A percentile compares a stretch with the other conserved stretches of the same genome.
These are phyloP conservation scores for Solanum microdontum DNA, from an alignment of 257 asterid genomes.

Conservation along the genomic window DNA sequence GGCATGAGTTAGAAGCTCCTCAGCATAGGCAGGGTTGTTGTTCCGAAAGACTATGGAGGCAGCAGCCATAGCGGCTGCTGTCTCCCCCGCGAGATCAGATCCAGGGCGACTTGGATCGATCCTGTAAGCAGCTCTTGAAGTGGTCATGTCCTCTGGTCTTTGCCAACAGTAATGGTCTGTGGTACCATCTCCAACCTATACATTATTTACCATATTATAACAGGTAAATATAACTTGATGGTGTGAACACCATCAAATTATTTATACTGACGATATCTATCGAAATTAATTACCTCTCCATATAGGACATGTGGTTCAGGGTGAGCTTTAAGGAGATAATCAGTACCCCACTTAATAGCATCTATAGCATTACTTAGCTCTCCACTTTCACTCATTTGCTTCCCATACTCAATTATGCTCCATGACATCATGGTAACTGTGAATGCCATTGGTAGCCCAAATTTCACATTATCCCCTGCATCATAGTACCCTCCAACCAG, in stretches of 20 bases:
- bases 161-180: conserved; percentile 95
- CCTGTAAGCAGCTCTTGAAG: conserved; percentile 69
- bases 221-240: neutral
- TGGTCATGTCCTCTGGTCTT: conserved; percentile 92
- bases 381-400: conserved; percentile 60
- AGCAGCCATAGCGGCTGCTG: conserved; percentile 97
- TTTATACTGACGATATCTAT: neutral
- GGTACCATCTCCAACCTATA: conserved; percentile 87
- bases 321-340: conserved; percentile 90
- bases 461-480: conserved; percentile 97
- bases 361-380: conserved; percentile 75
- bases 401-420: conserved; percentile 86
- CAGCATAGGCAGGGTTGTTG: conserved; percentile 51
- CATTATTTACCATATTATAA: neutral
- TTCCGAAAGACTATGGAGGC: conserved; percentile 77
- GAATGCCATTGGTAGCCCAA: conserved; percentile 95
- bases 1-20: conserved; percentile 64
- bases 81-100: conserved; percentile 92
- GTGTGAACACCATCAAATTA: neutral
- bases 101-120: conserved; percentile 75
- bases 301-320: conserved; percentile 77
- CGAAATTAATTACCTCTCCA: conserved; percentile 53
- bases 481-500: conserved; percentile 96
- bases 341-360: conserved; percentile 97
- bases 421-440: conserved; percentile 91